Evolutionary conservation across 1,139 yeast genomes (phyloP), one percentile per base, ranked within the genome.

Genomic region (Magnusiomyces tetraspermus): DNA sequence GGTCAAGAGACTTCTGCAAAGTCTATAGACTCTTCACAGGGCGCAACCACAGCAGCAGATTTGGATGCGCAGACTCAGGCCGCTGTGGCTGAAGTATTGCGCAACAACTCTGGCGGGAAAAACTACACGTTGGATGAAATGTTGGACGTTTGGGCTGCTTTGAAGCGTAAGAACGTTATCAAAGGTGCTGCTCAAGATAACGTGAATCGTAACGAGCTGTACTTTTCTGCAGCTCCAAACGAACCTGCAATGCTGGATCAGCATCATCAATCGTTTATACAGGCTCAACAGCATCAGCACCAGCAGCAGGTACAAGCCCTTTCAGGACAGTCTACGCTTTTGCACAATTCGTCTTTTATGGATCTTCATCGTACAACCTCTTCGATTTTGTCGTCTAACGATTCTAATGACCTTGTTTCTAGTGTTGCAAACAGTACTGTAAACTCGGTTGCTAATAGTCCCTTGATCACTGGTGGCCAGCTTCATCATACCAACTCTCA

Each of bases 61-160:
- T n/a, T 36, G 6, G 40, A 36, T 36, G 15, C 40, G 8, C 40
- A 36, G 17, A 36, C 40, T 10, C 40, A 36, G 40, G 40, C 40
- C 5, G 40, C 15, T 10, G 40, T 36, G 19, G 6, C 15, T 8
- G 48, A 45, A 11, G 51, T 50, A 15, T 37, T 51, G 26, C 30
- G 38, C 33, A 51, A 51, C 19, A 60, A 60, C 42, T 52, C 53
- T 1, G 59, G 60, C n/a, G 68, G 71, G 21, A 56, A 58, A 40
- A 61, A 57, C 48, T 81, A 81, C 59, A 62, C 77, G 15, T 70
- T 79, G 65, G 74, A 76, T 37, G 80, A 81, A 57, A 76, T 81
- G 58, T 72, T 81, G 56, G 70, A 73, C 40, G 76, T 80, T 21
- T 81, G 82, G 77, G 67, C 71, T 36, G 69, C 72, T 40, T 71